A percentile compares a stretch with the other conserved stretches of the same genome.
Conservation (phyloP, 352 stramenopile species). For the Pythium pyrilobum region DNA sequence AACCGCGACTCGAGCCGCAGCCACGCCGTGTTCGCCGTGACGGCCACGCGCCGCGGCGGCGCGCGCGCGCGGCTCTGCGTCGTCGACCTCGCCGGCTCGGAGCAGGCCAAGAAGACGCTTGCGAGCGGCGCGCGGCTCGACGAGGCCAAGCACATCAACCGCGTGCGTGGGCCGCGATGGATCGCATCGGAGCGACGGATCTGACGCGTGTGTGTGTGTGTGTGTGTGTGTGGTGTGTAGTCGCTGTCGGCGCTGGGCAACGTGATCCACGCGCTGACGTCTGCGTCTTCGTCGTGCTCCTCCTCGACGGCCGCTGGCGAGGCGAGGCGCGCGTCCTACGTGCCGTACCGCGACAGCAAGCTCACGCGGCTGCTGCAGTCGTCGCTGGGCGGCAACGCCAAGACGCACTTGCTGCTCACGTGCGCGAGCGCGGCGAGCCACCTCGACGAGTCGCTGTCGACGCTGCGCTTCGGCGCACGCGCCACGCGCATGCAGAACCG, state of each 20-base stretch:
- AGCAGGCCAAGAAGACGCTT: slow-evolving; percentile 50
- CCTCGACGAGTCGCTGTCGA: slow-evolving; percentile 75
- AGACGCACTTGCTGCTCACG: slow-evolving; percentile 80
- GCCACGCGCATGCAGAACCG: slow-evolving; percentile 80
- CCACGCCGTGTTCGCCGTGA: slow-evolving; percentile 64
- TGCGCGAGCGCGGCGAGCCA: slow-evolving; percentile 34
- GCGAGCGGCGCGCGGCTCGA: slow-evolving; percentile 49
- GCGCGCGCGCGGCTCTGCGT: slow-evolving; percentile 36
- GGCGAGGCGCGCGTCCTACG: slow-evolving; percentile 19
- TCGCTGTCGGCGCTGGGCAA: slow-evolving; percentile 67
- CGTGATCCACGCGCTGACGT: slow-evolving; percentile 61
- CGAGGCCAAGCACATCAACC: slow-evolving; percentile 75
- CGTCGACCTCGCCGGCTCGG: slow-evolving; percentile 67
- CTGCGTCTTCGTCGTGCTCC: not conserved
- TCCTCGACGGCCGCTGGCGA: not conserved
- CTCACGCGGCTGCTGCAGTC: slow-evolving; percentile 85
- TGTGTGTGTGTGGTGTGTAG: slow-evolving; percentile 19
- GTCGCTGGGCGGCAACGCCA: slow-evolving; percentile 83
- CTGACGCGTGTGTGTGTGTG: not conserved
- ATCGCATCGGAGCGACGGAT: no score
- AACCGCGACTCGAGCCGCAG: slow-evolving; percentile 65
- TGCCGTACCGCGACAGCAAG: slow-evolving; percentile 88
- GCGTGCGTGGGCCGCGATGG: slow-evolving; percentile 26
- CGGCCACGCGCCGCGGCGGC: slow-evolving; percentile 26
- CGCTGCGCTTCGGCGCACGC: slow-evolving; percentile 86